Evolutionary conservation across 805 yeast genomes (phyloP), one percentile per base, ranked within the genome.

Genomic region (Yarrowia bubula): DNA sequence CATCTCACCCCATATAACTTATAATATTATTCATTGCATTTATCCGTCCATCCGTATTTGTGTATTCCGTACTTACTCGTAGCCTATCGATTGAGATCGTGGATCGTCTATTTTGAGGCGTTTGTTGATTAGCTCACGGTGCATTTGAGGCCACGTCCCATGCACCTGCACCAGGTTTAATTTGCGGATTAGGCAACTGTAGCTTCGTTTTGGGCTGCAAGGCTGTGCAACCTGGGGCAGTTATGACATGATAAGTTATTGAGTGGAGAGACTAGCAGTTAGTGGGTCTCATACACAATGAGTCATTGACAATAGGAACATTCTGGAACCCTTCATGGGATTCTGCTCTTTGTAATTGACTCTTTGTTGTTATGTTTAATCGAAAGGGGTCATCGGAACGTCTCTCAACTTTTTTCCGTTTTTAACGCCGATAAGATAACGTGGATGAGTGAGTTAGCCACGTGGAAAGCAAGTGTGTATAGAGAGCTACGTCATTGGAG

Each of bases 11-110:
- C 38, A 51, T 28, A 51, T 51, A 51, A 51, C 18, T 51, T 37
- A 51, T 51, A 50, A 35, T 35, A 50, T 33, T 13, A 48, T 35
- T 22, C 22, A 22, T 38, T 51, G 58, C 58, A 51, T 51, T 50
- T 37, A 50, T 22, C 28, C 28, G 5, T 22, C 17, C 17, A 38
- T 33, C 14, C 17, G 51, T 46, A 46, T 35, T n/a, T 46, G 8
- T n/a, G 18, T 46, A 38, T 22, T 22, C 28, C 28, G 28, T 22
- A 22, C n/a, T 22, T 22, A 22, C 28, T 22, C 28, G 28, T 22
- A 22, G 28, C 28, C 28, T 22, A 22, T 22, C 28, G 5, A 22
- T 22, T 22, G 28, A 22, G 28, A 5, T 22, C 28, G 28, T 22
- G 28, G 4, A 22, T 22, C n/a, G 28, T 22, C 28, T 22, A 22